phyloP scores from a whole-genome alignment of 441 rosid genomes.

The Euphorbia neoarborescens region DNA sequence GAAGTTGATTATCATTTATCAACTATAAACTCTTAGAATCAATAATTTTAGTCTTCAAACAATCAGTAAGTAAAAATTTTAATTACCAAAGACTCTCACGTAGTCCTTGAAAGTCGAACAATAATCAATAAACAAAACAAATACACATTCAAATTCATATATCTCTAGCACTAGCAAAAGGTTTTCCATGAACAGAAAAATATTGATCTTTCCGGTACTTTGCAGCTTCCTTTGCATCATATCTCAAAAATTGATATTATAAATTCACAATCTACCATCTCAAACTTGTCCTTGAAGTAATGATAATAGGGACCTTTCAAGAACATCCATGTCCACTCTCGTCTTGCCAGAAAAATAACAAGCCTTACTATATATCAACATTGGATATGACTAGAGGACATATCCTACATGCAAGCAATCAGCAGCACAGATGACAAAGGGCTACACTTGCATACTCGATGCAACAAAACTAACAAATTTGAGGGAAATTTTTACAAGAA shows the following conservation, averaged over 20 bases:
- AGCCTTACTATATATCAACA: neutral
- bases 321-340: neutral
- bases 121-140: neutral
- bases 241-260: neutral
- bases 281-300: neutral
- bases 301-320: neutral
- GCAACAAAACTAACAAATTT: neutral
- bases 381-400: neutral
- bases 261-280: neutral
- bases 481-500: neutral
- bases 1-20: neutral
- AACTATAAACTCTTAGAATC: neutral
- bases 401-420: neutral
- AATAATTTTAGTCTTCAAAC: neutral
- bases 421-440: neutral
- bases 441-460: neutral
- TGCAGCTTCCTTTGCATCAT: neutral
- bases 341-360: neutral
- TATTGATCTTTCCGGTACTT: too few species aligned
- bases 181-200: neutral
- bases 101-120: neutral
- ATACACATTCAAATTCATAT: neutral
- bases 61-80: neutral
- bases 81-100: neutral
- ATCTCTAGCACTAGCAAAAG: neutral